Evolutionary conservation across 192 early-diverging fungal genomes (phyloP), one percentile per base, ranked within the genome.

Genomic region (Mortierella hygrophila): DNA sequence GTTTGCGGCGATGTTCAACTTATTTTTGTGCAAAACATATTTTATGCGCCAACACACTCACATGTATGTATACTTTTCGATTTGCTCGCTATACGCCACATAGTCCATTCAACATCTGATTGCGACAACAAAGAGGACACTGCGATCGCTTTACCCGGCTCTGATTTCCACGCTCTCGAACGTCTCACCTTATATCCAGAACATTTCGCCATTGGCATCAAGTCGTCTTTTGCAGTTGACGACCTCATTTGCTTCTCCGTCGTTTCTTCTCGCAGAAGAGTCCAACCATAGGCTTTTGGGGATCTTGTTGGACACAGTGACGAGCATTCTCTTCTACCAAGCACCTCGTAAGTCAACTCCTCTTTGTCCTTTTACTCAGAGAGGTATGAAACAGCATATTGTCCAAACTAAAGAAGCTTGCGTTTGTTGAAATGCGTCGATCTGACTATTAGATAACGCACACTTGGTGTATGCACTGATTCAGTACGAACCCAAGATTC

Each of bases 301-400:
- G 16, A 96, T 94, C 77, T 76, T 97, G 37, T 81, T 98, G 8
- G 97, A 98, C 78, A 91, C 93, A 9, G 94, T 97, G 79, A 95
- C 97, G 81, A 95, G 94, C 70, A 90, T 97, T 42, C 89, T 97
- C 16, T 96, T 97, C 79, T 97, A 97, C 85, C 97, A 97, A 60
- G 92, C 93, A 60, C 79, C 94, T 16, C 89, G 94, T 95, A 81
- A 72, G 89, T 54, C 71, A 10, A 3, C 13, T 57, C 21, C 9
- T 73, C 32, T 2, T 21, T 7, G n/a, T 52, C 10, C n/a, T 15
- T 11, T 29, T 65, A 8, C 6, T 9, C 9, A 4, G 11, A 42
- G 1, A 32, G 6, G 21, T 26, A 68, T 10, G 10, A 35, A 68
- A 13, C 47, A 0, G 16, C 21, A 47, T 13, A 18, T n/a, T 38